Evolutionary conservation across 495 filamentous ascomycete genomes (phyloP).

Genomic region (Parathielavia appendiculata): DNA sequence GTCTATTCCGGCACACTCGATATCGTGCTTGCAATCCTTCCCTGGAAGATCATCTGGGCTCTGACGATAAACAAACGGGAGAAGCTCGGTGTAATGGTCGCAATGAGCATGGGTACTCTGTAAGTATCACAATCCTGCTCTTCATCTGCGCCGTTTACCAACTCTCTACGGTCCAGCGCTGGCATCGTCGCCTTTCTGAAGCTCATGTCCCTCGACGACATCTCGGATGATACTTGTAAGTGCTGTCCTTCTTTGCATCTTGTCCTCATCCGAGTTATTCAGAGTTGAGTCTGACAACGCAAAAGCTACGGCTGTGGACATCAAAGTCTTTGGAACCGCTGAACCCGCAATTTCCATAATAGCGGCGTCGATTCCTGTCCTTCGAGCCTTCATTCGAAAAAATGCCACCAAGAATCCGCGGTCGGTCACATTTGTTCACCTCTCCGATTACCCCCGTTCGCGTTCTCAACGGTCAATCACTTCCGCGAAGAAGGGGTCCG

Average conservation of each 20-base stretch:
- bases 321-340: background rate
- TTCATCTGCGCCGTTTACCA: background rate
- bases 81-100: conserved; percentile 23
- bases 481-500: too few species aligned
- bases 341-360: background rate
- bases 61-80: conserved; percentile 25
- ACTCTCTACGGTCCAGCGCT: background rate
- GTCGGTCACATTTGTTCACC: too few species aligned
- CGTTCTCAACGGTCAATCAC: too few species aligned
- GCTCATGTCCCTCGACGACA: background rate
- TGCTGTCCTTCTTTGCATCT: background rate
- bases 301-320: background rate
- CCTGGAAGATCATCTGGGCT: conserved; percentile 27
- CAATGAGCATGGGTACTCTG: conserved; percentile 30
- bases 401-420: too few species aligned
- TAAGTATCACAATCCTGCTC: background rate
- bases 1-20: conserved; percentile 13
- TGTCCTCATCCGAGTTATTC: background rate
- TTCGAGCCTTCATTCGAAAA: too few species aligned
- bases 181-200: background rate
- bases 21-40: conserved; percentile 23
- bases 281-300: background rate
- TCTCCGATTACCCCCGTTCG: too few species aligned
- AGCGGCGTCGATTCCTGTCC: too few species aligned
- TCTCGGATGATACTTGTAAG: conserved; percentile 3